Base-by-base conservation (phyloP, 2,329 filamentous ascomycete genomes). In the Colletotrichum sp. region DNA sequence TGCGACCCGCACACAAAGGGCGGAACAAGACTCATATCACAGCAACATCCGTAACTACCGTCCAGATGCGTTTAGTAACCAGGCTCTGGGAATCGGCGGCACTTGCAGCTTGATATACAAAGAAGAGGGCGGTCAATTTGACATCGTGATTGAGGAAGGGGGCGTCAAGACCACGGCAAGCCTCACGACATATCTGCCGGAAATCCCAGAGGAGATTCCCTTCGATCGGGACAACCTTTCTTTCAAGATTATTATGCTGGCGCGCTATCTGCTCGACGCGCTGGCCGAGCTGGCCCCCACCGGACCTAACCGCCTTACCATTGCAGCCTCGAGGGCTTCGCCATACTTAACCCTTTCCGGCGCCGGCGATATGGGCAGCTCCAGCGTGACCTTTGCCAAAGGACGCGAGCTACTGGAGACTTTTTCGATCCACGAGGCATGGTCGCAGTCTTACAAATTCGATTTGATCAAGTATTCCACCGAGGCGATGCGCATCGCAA, bases 181-280 rank as follows among this genome's bases (percentile, higher is more conserved):
- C 76, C 88, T 99, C 67, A 95, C 94, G 9, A 99, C 97, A 1
- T 99, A 98, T 85, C 90, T 96, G 66, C 91, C 94, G 18, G 93
- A 95, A 78, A 85, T 87, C 57, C 90, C 92, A 18, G 93, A 96
- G 67, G 94, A 96, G 67, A 99, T 99, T 61, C 97, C 96, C 0
- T 95, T 99, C 79, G 93, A 96, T 81, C 92, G 96, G 36, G 91
- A 95, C 67, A 91, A 93, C 68, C 88, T 99, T 10, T 89, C 92
- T 10, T 94, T 98, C 87, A 99, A 99, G 83, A 95, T 98, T 75
- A 99, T 99, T 82, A 98, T 98, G 94, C 94, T 93, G 79, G 92
- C 93, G 13, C 90, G 90, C 39, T 93, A 91, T 84, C 90, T 96
- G 6, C 89, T 94, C 13, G 94, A 96, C 80, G 92, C 93, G 18